phyloP scores from a whole-genome alignment of 2,329 filamentous ascomycete species.

The Arthroderma uncinatum region DNA sequence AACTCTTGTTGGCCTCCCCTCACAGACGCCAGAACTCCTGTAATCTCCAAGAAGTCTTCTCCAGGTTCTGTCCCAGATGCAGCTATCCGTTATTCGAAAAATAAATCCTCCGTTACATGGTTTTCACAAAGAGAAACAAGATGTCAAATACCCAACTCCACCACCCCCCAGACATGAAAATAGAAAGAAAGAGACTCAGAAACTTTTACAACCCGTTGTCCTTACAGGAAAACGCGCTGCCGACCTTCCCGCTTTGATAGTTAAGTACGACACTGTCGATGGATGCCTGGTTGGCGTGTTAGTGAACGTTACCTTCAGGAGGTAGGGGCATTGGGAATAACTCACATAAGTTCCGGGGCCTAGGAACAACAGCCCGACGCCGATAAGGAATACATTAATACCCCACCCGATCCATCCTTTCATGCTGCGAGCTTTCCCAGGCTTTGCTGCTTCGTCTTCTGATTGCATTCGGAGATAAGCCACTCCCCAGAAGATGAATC shows the following conservation, averaged over 20 bases:
- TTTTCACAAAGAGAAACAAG: neutral
- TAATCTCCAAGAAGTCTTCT: neutral
- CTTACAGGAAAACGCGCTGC: slow-evolving; percentile 63
- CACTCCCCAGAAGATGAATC: slow-evolving; percentile 72
- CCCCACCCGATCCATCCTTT: slow-evolving; percentile 34
- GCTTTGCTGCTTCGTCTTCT: slow-evolving; percentile 31
- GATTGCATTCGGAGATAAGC: slow-evolving; percentile 37
- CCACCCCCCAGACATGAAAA: neutral
- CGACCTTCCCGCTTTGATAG: slow-evolving; percentile 54
- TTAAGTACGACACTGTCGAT: slow-evolving; percentile 48
- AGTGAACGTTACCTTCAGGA: neutral
- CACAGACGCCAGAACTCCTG: neutral
- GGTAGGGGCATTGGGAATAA: slow-evolving; percentile 4
- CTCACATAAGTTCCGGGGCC: slow-evolving; percentile 65
- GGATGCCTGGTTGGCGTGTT: slow-evolving; percentile 25
- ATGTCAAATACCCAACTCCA: neutral
- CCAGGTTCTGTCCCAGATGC: neutral
- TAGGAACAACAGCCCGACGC: slow-evolving; percentile 69
- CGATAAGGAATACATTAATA: slow-evolving; percentile 62
- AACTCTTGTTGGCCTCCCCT: neutral
- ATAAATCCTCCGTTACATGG: neutral
- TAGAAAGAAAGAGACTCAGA: neutral
- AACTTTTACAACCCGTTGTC: slow-evolving; percentile 31
- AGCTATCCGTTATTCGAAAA: neutral
- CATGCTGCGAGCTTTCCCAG: slow-evolving; percentile 33